These are phyloP conservation scores for Aphanomyces stellatus DNA, from an alignment of 352 stramenopile genomes.

Conservation along the genomic window DNA sequence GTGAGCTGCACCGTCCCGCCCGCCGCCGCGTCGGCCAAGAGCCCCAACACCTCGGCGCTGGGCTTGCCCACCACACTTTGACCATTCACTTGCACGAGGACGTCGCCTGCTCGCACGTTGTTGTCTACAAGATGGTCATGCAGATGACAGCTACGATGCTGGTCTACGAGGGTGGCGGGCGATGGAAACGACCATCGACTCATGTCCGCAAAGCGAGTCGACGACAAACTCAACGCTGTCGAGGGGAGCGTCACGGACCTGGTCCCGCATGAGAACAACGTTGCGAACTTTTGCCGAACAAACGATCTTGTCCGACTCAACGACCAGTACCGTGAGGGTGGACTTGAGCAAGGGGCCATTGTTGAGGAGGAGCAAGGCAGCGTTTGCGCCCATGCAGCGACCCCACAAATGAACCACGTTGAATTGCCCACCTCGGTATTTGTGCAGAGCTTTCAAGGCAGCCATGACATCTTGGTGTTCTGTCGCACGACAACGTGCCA, in stretches of 20 bases:
- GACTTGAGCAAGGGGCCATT: not conserved
- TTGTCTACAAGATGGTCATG: too few relatives aligned
- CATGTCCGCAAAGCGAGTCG: not conserved
- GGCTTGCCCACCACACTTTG: not conserved
- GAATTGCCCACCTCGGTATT: slow-evolving; percentile 9
- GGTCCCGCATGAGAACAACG: not conserved
- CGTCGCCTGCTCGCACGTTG: not conserved
- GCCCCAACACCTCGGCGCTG: not conserved
- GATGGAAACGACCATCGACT: not conserved
- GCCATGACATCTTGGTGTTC: not conserved
- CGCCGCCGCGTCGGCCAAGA: not conserved
- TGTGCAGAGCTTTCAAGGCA: not conserved
- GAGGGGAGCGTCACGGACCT: not conserved
- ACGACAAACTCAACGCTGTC: not conserved
- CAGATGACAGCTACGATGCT: too few relatives aligned
- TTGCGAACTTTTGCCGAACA: not conserved
- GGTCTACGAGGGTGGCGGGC: too few relatives aligned
- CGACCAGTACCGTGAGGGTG: not conserved
- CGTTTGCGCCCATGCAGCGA: slow-evolving; percentile 17
- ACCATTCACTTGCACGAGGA: not conserved
- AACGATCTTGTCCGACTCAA: not conserved
- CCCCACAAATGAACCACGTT: not conserved
- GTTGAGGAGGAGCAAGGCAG: not conserved
- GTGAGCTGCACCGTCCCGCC: not conserved
- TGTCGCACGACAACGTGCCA: too few relatives aligned